Evolutionary conservation across 768 basidiomycete species (phyloP), one percentile per base, ranked within the genome.

Genomic region (Hemileccinum impolitum): DNA sequence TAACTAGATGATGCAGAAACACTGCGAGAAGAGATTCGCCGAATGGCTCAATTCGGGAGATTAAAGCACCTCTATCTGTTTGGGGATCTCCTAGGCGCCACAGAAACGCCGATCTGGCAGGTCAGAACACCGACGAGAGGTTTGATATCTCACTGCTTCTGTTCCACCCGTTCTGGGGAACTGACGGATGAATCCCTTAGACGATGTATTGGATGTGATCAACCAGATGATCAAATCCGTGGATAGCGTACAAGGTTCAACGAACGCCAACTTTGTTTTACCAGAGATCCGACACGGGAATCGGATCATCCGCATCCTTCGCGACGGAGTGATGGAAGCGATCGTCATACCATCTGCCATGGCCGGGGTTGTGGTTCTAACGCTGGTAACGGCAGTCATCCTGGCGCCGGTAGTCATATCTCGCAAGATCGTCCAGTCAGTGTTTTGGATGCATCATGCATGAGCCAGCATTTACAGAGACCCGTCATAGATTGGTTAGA

Each of bases 11-110:
- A 18, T 4, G 8, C 38, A 60, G 59, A 60, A 48, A 50, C 37
- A 25, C 48, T 60, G 12, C 59, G 59, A 17, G 47, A 61, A 21
- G 55, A 39, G 3, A 54, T 60, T 37, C 58, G 58, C 17, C 54
- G 52, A 25, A 48, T 41, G 6, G 14, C 34, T 23, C 46, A 50
- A 25, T 60, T 57, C 34, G 17, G 50, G 7, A 54, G 50, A 25
- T 36, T 60, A 12, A 60, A 49, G 13, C 57, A 60, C 26, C 52
- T 59, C 19, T 50, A 53, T n/a, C 23, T 39, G 4, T 41, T 41
- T 28, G 40, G 40, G 1, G 40, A 41, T 10, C 40, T 41, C 40
- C n/a, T 41, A 7, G 40, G 17, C 12, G n/a, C 40, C 11, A 41
- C 28, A 18, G 40, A 41, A 41, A 41, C 40, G 4, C 40, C 40